phyloP scores from a whole-genome alignment of 73 alveolate species.

The Paramecium pentaurelia region DNA sequence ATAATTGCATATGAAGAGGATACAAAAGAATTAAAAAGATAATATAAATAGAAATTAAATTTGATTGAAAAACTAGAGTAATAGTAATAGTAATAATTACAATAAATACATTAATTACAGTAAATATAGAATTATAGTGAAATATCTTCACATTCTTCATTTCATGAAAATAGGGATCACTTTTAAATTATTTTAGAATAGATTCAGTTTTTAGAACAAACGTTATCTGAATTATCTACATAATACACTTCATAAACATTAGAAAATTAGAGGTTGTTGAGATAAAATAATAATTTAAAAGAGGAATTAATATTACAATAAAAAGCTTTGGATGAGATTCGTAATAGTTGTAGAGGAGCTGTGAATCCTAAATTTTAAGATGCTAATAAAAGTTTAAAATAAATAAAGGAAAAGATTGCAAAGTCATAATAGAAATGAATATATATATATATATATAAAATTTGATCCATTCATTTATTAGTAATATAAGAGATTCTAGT shows the following conservation, averaged over 20 bases:
- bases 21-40: background rate
- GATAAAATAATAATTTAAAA: background rate
- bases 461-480: background rate
- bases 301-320: background rate
- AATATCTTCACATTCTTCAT: background rate
- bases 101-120: background rate
- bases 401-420: background rate
- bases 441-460: background rate
- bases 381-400: background rate
- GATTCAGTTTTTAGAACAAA: background rate
- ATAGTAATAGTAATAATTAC: background rate
- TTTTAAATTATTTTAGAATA: background rate
- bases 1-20: conserved; percentile 17
- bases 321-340: background rate
- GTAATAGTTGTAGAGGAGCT: background rate
- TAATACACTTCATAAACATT: background rate
- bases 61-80: background rate
- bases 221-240: background rate
- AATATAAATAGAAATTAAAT: background rate
- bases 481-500: background rate
- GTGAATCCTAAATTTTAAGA: conserved; percentile 47
- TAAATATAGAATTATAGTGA: background rate
- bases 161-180: background rate
- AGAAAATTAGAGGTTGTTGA: background rate
- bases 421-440: background rate